phyloP scores from a whole-genome alignment of 768 basidiomycete genomes.

The Wakefieldia striispora region DNA sequence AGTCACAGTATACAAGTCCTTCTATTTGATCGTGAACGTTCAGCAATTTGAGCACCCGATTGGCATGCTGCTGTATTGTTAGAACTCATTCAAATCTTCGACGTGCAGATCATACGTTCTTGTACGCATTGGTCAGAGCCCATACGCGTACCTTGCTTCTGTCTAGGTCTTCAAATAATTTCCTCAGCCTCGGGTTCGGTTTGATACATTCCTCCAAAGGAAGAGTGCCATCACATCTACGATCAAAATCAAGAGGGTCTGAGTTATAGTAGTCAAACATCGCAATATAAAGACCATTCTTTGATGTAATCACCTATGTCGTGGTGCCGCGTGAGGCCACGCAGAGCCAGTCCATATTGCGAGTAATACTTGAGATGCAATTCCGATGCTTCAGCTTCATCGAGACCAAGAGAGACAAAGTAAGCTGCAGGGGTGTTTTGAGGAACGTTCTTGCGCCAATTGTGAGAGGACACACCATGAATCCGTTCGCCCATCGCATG shows the following conservation, averaged over 20 bases:
- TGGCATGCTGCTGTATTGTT: conserved; percentile 59
- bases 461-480: conserved; percentile 48
- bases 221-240: conserved; percentile 78
- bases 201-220: conserved; percentile 79
- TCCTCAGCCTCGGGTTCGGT: conserved; percentile 57
- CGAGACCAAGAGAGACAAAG: conserved; percentile 68
- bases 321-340: conserved; percentile 76
- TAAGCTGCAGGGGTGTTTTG: conserved; percentile 48
- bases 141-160: conserved; percentile 74
- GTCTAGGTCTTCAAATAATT: conserved; percentile 78
- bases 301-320: conserved; percentile 52
- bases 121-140: conserved; percentile 86
- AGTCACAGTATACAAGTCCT: conserved; percentile 80
- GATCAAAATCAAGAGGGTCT: conserved; percentile 85
- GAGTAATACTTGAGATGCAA: conserved; percentile 74
- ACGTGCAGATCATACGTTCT: conserved; percentile 46
- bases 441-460: neutral
- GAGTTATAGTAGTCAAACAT: conserved; percentile 9
- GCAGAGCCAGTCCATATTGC: conserved; percentile 79
- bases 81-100: conserved; percentile 1
- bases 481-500: conserved; percentile 79
- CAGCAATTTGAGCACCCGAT: conserved; percentile 74
- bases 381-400: conserved; percentile 62
- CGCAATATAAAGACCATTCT: neutral
- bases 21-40: conserved; percentile 68